Conservation (phyloP, 257 asterid species). For the Solanum arcanum region DNA sequence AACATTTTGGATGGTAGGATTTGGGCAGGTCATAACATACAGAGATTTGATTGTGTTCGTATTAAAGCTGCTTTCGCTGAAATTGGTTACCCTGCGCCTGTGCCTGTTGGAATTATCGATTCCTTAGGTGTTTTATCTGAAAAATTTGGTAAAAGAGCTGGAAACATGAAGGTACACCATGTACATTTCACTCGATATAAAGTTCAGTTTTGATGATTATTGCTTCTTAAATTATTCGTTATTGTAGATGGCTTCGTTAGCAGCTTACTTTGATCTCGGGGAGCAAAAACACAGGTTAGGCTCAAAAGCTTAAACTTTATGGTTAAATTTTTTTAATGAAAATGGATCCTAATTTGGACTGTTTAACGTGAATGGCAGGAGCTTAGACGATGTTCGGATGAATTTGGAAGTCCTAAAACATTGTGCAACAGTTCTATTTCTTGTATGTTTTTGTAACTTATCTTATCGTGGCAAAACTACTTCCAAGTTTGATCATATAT, state of each 20-base stretch:
- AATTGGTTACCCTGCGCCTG: conserved; percentile 46
- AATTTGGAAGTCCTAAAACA: conserved; percentile 90
- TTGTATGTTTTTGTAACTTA: conserved; percentile 28
- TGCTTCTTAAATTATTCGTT: not conserved
- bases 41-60: conserved; percentile 73
- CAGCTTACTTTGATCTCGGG: conserved; percentile 84
- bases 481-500: not conserved
- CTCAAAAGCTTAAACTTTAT: not conserved
- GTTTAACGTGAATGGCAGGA: conserved; percentile 28
- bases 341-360: not conserved
- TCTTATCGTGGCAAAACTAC: not conserved
- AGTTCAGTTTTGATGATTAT: not conserved
- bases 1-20: conserved; percentile 67
- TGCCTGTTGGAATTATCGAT: conserved; percentile 64
- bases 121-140: conserved; percentile 54
- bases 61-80: conserved; percentile 64
- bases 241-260: conserved; percentile 83
- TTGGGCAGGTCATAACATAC: conserved; percentile 97
- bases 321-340: not conserved
- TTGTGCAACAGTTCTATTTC: conserved; percentile 82
- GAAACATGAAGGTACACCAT: conserved; percentile 79
- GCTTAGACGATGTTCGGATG: conserved; percentile 90
- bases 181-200: not conserved
- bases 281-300: conserved; percentile 78
- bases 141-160: conserved; percentile 88